These are phyloP conservation scores for Hyaloperonospora arabidopsidis DNA, from an alignment of 352 stramenopile genomes.

Conservation along the genomic window DNA sequence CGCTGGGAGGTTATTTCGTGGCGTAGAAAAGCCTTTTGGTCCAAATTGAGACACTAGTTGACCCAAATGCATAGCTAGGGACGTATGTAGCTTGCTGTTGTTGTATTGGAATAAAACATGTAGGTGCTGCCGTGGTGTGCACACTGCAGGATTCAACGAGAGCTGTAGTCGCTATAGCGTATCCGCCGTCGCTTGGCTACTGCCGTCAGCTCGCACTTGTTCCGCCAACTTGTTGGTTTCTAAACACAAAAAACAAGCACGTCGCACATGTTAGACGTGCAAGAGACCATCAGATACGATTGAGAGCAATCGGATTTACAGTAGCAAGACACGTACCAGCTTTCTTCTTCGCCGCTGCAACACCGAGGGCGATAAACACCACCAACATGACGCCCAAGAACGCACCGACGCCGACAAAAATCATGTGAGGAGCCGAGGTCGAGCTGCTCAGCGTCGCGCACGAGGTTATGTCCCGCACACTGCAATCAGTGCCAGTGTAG, in stretches of 20 bases:
- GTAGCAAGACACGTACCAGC: constrained; percentile 33
- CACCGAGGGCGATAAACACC: constrained; percentile 61
- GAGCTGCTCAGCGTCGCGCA: constrained; percentile 62
- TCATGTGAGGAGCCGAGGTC: constrained; percentile 48
- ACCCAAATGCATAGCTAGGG: no score
- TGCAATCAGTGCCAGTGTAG: constrained; percentile 74
- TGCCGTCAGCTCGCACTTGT: constrained; percentile 49
- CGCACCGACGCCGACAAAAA: constrained; percentile 60
- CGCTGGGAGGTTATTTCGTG: neutral
- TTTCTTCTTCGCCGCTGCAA: constrained; percentile 69
- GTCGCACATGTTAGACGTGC: constrained; percentile 8
- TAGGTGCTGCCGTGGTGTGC: no score
- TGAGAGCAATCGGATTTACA: neutral
- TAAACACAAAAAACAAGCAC: constrained; percentile 18
- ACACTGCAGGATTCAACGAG: neutral
- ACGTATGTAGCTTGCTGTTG: no score
- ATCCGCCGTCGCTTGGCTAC: constrained; percentile 22
- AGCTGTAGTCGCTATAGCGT: constrained; percentile 30
- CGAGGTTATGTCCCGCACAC: constrained; percentile 58
- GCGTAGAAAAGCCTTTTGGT: no score
- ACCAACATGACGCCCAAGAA: constrained; percentile 73
- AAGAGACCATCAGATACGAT: neutral
- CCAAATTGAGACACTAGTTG: no score
- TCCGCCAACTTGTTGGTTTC: constrained; percentile 60
- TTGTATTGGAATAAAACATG: no score